phyloP scores from a whole-genome alignment of 2,329 filamentous ascomycete genomes.

The Aureobasidium sp. region DNA sequence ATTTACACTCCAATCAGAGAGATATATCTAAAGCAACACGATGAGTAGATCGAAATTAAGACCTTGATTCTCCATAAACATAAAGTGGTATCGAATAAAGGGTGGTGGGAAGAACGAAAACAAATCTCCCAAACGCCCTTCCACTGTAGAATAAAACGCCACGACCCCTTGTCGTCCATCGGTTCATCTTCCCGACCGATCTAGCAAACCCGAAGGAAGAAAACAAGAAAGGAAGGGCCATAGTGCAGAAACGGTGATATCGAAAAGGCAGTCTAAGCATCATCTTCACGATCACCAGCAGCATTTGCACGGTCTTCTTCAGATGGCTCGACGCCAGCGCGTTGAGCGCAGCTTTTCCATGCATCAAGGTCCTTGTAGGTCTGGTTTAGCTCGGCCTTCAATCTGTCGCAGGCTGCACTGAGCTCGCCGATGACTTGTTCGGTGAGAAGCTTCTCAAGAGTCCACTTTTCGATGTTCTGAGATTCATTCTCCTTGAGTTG shows the following conservation, averaged over 20 bases:
- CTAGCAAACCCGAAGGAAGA: not conserved
- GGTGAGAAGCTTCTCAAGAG: constrained; percentile 79
- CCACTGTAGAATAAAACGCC: constrained; percentile 1
- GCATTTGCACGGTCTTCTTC: constrained; percentile 14
- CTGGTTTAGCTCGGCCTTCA: constrained; percentile 71
- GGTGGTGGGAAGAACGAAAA: not conserved
- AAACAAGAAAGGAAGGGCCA: no score
- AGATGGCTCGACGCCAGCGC: constrained; percentile 23
- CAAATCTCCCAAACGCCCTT: not conserved
- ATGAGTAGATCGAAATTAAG: no score
- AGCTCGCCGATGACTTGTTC: constrained; percentile 87
- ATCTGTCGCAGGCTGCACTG: constrained; percentile 77
- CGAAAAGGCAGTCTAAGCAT: constrained; percentile 10
- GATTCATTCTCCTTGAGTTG: constrained; percentile 92
- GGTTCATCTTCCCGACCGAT: not conserved
- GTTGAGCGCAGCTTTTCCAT: constrained; percentile 57
- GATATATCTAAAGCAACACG: no score
- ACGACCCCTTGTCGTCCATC: not conserved
- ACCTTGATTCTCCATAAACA: no score
- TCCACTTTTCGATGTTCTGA: constrained; percentile 92
- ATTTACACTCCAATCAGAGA: no score
- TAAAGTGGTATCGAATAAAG: not conserved
- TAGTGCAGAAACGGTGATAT: no score
- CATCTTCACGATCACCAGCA: not conserved
- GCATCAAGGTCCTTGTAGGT: constrained; percentile 71